Evolutionary conservation across 805 yeast genomes (phyloP), one percentile per base, ranked within the genome.

Genomic region (Hagleromyces aurorensis): DNA sequence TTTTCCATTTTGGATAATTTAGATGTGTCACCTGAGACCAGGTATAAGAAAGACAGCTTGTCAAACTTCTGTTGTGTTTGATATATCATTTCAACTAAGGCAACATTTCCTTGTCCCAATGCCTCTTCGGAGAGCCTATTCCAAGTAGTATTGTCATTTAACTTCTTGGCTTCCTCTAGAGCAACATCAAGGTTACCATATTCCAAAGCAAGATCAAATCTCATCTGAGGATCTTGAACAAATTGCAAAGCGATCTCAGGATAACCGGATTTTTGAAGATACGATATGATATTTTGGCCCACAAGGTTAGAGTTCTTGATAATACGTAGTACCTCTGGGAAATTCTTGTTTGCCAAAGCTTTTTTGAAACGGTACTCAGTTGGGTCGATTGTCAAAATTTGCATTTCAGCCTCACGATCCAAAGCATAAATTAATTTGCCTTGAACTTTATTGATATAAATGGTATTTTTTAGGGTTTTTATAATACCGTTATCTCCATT

Each of bases 231-330:
- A 55, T 91, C 98, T 60, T 86, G 81, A 31, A 91, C 98, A 52
- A 91, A 93, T 59, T 89, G 96, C 39, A 91, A 69, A 3, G 99
- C 98, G 57, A 91, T 78, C 61, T 91, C 99, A 16, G 98, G 97
- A 55, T 80, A 89, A 2, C 98, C 99, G 52, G 84, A 75, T 64
- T 87, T 80, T 57, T 91, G 94, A 50, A 91, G 69, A 57, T 89
- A 91, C 4, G 93, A 91, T 55, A 91, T 87, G 52, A 91, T 91
- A 56, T 87, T 85, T 64, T 93, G 96, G 41, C 99, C 99, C 30
- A 91, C 98, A 52, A 91, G 69, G 50, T 83, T 86, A 13, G 97
- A 87, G 35, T 71, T 75, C 51, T 75, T 78, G 58, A 91, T 91
- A 44, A 91, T 75, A 44, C 95, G 73, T 43, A 87, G 69, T 12